Base-by-base conservation (phyloP, 2,329 filamentous ascomycete genomes). In the Mollisia scopiformis region DNA sequence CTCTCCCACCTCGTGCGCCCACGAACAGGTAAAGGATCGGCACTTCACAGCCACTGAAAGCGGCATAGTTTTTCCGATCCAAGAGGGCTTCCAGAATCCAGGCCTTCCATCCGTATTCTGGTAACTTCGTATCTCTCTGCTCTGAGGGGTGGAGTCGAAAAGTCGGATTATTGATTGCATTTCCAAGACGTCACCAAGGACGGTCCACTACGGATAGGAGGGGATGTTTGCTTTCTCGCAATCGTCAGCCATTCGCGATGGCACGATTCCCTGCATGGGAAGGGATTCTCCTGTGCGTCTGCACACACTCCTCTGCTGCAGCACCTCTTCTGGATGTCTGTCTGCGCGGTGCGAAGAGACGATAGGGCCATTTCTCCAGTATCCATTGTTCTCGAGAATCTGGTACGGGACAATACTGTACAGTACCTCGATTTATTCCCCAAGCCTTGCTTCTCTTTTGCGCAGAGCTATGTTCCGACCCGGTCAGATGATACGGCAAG, bases 221-320 rank as follows among this genome's bases (percentile, higher is more conserved):
- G 46, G 41, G 43, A 58, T 55, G 61, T 63, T 58, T 63, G 58
- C 58, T 63, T 47, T 59, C 43, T 47, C 35, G 21, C 51, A 6
- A 10, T 53, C 41, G 14, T 23, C 39, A 57, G 46, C 53, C 61
- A 58, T 55, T 46, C 56, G 43, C 50, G 39, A 43, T 55, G 28
- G 43, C 51, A 47, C 61, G 55, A 63, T 63, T 39, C 31, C 55
- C 46, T 56, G 61, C 51, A 53, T n/a, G n/a, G n/a, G n/a, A n/a
- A n/a, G n/a, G n/a, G n/a, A 28, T 14, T 35, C 35, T 59, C 37
- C 43, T 37, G 47, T 57, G 58, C 46, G 39, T 54, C 57, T 52
- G 39, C 43, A n/a, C 49, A n/a, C n/a, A n/a, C 51, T 21, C 52
- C 55, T 2, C n/a, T 35, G 46, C n/a, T 55, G 55, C 59, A 58